Evolutionary conservation across 768 basidiomycete species (phyloP).

Genomic region (Fomitopsis serialis): DNA sequence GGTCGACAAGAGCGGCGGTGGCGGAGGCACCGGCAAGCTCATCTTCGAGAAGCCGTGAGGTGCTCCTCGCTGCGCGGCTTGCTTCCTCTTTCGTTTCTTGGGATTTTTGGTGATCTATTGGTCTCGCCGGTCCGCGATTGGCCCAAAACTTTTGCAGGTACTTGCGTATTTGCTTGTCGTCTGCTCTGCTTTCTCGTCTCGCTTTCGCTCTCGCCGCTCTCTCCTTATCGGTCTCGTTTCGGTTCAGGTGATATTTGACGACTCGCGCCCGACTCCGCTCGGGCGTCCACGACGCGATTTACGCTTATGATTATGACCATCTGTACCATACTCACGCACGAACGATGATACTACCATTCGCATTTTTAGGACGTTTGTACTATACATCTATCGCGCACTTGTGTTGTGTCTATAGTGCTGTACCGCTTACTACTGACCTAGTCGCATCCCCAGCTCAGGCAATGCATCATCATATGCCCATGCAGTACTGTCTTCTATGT

Average conservation of each 20-base stretch:
- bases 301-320: constrained; percentile 1
- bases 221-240: background rate
- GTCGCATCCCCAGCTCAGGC: background rate
- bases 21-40: constrained; percentile 39
- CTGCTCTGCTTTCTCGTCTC: constrained; percentile 4
- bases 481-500: background rate
- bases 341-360: background rate
- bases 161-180: constrained; percentile 2
- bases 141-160: constrained; percentile 4
- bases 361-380: constrained; percentile 1
- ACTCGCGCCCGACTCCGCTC: background rate
- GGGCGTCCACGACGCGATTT: background rate
- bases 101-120: constrained; percentile 11
- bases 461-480: background rate
- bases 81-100: background rate
- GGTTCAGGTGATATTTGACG: background rate
- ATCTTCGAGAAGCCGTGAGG: constrained; percentile 40
- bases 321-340: background rate
- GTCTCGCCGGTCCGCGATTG: constrained; percentile 12
- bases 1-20: constrained; percentile 39
- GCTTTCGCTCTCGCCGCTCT: constrained; percentile 5
- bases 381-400: background rate
- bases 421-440: background rate
- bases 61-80: background rate
- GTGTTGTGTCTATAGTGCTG: background rate